Base-by-base conservation (phyloP, 2,329 filamentous ascomycete species). In the Verticillium albo-atrum region DNA sequence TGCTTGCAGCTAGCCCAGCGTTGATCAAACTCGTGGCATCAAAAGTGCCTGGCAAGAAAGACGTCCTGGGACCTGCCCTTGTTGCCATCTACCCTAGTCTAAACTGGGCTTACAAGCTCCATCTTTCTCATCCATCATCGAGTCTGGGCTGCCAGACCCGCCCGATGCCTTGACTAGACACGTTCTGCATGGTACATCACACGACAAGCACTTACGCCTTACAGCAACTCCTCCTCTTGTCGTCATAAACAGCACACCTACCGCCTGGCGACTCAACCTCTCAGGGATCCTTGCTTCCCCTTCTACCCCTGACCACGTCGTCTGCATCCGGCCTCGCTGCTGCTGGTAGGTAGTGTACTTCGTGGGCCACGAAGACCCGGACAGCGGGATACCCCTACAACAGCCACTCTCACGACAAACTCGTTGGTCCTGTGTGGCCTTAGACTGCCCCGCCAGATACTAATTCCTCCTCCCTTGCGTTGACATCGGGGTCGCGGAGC, bases 1-100 rank as follows among this genome's bases (percentile, higher is more conserved):
- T 56, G 34, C 25, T 56, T 56, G 20, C 23, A 47, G 54, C 54
- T 56, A 56, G 54, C 37, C 28, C 47, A 14, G 34, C 23, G 54
- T 34, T 56, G 54, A 56, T 56, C 54, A 56, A 56, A 56, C 54
- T 25, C 34, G 42, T 47, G 42, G 42, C 42, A 47, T 47, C 42
- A 23, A 47, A 47, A 47, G 42, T 23, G 42, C 42, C 20, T 23
- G 23, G 42, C n/a, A 47, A 23, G 42, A 23, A 47, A 17, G 12
- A 4, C 32, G 17, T 23, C 20, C 42, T 23, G n/a, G 42, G n/a
- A 25, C 37, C n/a, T 10, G 6, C n/a, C 42, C 42, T 23, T 47
- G 42, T 20, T 47, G 42, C 42, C 42, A 7, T 47, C 42, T 47
- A 23, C 42, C n/a, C 42, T 47, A 47, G 42, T 47, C 42, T 47